These are phyloP conservation scores for Pseudogymnoascus sp. DNA, from an alignment of 2,329 filamentous ascomycete genomes.

Conservation along the genomic window DNA sequence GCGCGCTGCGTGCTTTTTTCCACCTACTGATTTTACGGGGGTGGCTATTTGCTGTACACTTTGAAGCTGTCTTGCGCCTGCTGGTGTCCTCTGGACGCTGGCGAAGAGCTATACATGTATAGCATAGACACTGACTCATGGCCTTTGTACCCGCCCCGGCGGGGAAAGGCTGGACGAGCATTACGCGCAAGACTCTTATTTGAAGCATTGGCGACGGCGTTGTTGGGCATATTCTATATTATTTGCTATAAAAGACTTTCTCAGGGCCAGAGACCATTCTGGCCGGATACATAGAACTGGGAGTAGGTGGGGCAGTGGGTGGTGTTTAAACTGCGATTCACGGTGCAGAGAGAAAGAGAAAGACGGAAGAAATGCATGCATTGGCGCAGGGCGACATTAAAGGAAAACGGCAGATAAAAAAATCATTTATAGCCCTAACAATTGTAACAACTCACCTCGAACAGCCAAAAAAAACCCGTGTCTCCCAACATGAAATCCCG, in stretches of 20 bases:
- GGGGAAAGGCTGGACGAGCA: neutral
- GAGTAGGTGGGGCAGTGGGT: neutral
- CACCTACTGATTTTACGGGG: neutral
- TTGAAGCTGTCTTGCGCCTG: neutral
- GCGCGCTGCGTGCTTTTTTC: neutral
- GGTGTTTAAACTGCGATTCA: neutral
- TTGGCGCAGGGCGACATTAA: neutral
- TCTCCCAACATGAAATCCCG: neutral
- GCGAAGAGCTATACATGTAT: neutral
- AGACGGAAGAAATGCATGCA: neutral
- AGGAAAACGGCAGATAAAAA: neutral
- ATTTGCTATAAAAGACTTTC: neutral
- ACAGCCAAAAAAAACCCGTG: neutral
- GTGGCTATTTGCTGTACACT: constrained; percentile 1
- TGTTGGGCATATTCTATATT: neutral
- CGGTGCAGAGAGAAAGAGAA: neutral
- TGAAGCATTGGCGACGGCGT: constrained; percentile 1
- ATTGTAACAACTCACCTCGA: constrained; percentile 2
- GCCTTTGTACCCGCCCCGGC: neutral
- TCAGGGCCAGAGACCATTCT: neutral
- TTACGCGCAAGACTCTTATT: neutral
- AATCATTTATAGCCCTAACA: constrained; percentile 3
- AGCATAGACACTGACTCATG: neutral
- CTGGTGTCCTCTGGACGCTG: neutral
- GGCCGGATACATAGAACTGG: neutral